Conservation (phyloP, 768 basidiomycete genomes). For the Podaxis pistillaris region DNA sequence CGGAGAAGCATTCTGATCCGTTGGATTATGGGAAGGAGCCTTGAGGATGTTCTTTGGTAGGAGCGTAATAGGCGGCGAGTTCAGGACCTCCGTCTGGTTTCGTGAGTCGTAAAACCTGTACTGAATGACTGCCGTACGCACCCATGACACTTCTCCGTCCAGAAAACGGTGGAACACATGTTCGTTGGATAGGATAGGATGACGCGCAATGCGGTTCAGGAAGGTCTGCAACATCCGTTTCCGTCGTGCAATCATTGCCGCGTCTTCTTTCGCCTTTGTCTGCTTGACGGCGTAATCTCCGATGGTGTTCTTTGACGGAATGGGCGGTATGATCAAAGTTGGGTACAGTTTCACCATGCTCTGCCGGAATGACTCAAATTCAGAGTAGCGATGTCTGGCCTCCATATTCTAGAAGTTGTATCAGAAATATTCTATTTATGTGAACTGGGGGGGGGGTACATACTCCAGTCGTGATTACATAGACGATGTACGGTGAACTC, state of each 20-base stretch:
- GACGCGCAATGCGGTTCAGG: slow-evolving; percentile 82
- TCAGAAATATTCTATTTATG: slow-evolving; percentile 13
- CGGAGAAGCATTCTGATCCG: slow-evolving; percentile 66
- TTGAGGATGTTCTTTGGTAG: slow-evolving; percentile 95
- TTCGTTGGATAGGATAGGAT: slow-evolving; percentile 95
- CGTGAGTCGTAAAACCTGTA: background rate
- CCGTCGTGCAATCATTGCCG: slow-evolving; percentile 83
- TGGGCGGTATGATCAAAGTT: slow-evolving; percentile 94
- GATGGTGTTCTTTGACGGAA: slow-evolving; percentile 94
- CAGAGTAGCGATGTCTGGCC: slow-evolving; percentile 90
- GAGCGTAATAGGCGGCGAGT: slow-evolving; percentile 87
- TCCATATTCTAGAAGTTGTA: slow-evolving; percentile 59
- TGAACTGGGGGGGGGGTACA: slow-evolving; percentile 14
- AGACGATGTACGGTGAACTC: slow-evolving; percentile 90
- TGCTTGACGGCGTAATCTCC: slow-evolving; percentile 98
- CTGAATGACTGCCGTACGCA: slow-evolving; percentile 33
- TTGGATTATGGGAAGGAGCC: slow-evolving; percentile 93
- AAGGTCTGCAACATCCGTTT: slow-evolving; percentile 97
- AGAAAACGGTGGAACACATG: slow-evolving; percentile 96
- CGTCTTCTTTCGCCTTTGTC: slow-evolving; percentile 95
- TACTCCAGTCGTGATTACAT: slow-evolving; percentile 90
- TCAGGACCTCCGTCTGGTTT: slow-evolving; percentile 83
- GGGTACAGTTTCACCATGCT: slow-evolving; percentile 88
- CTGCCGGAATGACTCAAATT: slow-evolving; percentile 90
- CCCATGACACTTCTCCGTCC: slow-evolving; percentile 96